Base-by-base conservation (phyloP, 306 rosid genomes). In the Sindora glabra region DNA sequence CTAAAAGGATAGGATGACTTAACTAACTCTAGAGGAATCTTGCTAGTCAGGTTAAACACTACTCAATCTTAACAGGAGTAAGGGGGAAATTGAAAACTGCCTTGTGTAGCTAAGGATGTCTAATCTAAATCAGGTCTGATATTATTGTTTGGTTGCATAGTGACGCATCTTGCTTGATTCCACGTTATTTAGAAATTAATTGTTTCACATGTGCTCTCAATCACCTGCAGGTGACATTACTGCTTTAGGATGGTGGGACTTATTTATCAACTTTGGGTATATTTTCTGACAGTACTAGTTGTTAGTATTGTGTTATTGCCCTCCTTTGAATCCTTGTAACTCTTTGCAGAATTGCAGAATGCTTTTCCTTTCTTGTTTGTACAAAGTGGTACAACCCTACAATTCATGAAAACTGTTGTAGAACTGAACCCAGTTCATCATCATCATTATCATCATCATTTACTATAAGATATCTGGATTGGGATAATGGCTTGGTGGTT, bases 241-340 rank as follows among this genome's bases (percentile, higher is more conserved):
- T 67, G 86, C 88, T 68, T 70, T 91, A 39, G 95, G 90, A 67
- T 91, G 98, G 98, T 91, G 98, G 98, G 96, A 91, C 77, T 79
- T 91, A 38, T 91, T 91, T 72, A 91, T 91, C 50, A 91, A 83
- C 83, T 91, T 57, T 6, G 82, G 96, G 96, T 91, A 85, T 54
- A 55, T 24, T 67, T 64, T 61, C 60, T 67, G n/a, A 25, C 45
- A 44, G 33, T 47, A 49, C 63, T 44, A 26, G 50, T 18, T 19
- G 26, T 38, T 34, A 19, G 37, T 52, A n/a, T 30, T 67, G 16
- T 48, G 40, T 59, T 47, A 58, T 56, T 56, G 48, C 66, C 10
- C 54, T 48, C 32, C 61, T 68, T 60, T 11, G 72, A 22, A 46
- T 48, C 34, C 22, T 34, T 72, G 26, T 47, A 29, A 83, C 63